Base-by-base conservation (phyloP, 1,139 yeast species). In the Hanseniaspora sp. region DNA sequence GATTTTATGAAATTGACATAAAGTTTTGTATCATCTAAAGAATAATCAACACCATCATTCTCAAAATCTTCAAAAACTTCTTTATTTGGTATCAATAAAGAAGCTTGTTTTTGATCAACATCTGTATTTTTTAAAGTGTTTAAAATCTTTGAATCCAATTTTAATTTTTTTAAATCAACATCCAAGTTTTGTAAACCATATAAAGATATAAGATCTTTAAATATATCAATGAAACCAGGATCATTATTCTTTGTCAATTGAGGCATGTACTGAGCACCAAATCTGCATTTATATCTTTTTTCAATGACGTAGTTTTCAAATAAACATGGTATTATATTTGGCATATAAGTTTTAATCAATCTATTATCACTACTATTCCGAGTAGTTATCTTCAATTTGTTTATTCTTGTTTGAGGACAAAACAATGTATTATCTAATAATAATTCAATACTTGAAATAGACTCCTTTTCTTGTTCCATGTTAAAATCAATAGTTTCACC, bases 271-370 rank as follows among this genome's bases (percentile, higher is more conserved):
- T 51, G 62, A 68, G 60, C 56, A 62, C 48, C 58, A 57, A 58
- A 73, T 67, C 51, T 67, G 64, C 34, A 65, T 57, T 72, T 73
- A 62, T 78, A 79, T 31, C 65, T 63, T 7, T 68, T 60, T 30
- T 75, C 70, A 2, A 78, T 67, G 0, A 67, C 62, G 6, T 74
- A 64, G 7, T 67, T 68, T 41, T 70, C 71, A 53, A 67, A 66
- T 9, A 65, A 61, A 2, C 74, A 72, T 0, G 83, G 83, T 35
- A 69, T 73, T 58, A 74, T 78, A 56, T 69, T 71, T 1, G 82
- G 76, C 57, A 75, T 76, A 60, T 75, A 79, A 60, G 77, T 79
- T 60, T 79, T 80, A 47, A 75, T 66, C 47, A 80, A 74, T 17
- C 74, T 74, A 55, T 73, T 75, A 39, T 79, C 47, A 23, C 48